Evolutionary conservation across 2,329 filamentous ascomycete species (phyloP), one percentile per base, ranked within the genome.

Genomic region (Cercospora canescens): DNA sequence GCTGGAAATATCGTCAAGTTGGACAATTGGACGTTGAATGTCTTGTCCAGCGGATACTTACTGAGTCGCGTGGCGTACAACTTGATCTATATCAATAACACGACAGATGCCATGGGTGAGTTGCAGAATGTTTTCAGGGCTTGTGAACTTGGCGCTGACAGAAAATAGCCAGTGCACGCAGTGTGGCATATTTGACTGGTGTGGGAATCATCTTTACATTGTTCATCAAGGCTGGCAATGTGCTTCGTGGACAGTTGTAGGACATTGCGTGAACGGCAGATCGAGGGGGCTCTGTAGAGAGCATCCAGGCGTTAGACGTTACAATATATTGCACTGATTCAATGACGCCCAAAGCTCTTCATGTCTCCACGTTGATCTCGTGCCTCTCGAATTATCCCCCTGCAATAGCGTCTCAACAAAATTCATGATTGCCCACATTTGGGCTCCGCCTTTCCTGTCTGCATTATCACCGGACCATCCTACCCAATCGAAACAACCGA

Each of bases 1-100:
- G 78, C 79, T 1, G 79, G 75, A 3, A 81, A 81, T 45, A 48
- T 76, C 0, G 78, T 78, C 6, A 72, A 72, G n/a, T 54, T 81
- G 32, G 73, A 71, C 48, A 70, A 71, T 34, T 67, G 66, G 24
- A 67, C 65, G 18, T 55, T 77, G 66, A 77, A 77, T 62, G 66
- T 34, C 5, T 61, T 77, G 21, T 71, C 67, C 21, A 56, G 69
- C 2, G 73, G 67, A 2, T 77, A 76, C 56, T 35, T 77, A n/a
- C 67, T 65, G 21, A 72, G 67, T 16, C 62, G 76, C 12, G 65
- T 73, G 9, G 71, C 69, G 48, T 77, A 76, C 63, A 77, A 75
- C 52, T 59, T 72, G 37, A 48, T 74, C 30, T 77, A 76, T 50
- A 71, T 76, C 39, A 72, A 72, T 26, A 71, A 72, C 14, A 73